phyloP scores from a whole-genome alignment of 768 basidiomycete genomes.

The Rhodotorula graminis region DNA sequence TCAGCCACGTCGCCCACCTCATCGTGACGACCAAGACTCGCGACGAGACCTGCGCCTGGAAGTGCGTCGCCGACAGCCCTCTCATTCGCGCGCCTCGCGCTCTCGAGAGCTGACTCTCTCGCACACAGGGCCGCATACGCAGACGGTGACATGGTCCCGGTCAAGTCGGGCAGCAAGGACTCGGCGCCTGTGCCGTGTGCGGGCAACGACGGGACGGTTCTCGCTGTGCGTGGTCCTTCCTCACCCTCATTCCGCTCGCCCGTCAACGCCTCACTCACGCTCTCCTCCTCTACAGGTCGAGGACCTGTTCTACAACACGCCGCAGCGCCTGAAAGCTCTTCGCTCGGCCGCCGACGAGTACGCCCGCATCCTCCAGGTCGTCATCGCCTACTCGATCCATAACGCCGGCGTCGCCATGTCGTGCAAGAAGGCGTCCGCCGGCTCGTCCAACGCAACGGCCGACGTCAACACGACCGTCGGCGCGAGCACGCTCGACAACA shows the following conservation, averaged over 20 bases:
- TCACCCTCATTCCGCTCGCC: no score
- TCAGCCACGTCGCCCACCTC: constrained; percentile 87
- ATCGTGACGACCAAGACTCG: constrained; percentile 86
- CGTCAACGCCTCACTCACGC: no score
- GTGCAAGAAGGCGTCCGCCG: constrained; percentile 72
- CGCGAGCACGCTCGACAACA: constrained; percentile 63
- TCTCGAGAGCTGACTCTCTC: neutral
- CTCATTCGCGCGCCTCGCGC: neutral
- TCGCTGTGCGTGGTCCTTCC: constrained; percentile 55
- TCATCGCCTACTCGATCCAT: constrained; percentile 89
- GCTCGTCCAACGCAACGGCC: constrained; percentile 5
- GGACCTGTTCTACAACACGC: constrained; percentile 90
- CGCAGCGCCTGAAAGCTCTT: constrained; percentile 77
- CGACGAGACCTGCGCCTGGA: constrained; percentile 79
- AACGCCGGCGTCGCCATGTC: constrained; percentile 81
- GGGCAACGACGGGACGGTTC: constrained; percentile 87
- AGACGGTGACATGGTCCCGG: constrained; percentile 67
- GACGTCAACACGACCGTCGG: constrained; percentile 46
- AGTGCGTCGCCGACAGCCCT: constrained; percentile 62
- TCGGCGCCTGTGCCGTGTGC: constrained; percentile 82
- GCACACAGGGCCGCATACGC: constrained; percentile 67
- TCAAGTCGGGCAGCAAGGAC: constrained; percentile 62
- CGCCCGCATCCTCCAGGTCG: constrained; percentile 78
- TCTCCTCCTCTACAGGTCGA: constrained; percentile 62
- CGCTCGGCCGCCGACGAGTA: constrained; percentile 86